phyloP scores from a whole-genome alignment of 2,329 filamentous ascomycete genomes.

The Xylaria sp. region DNA sequence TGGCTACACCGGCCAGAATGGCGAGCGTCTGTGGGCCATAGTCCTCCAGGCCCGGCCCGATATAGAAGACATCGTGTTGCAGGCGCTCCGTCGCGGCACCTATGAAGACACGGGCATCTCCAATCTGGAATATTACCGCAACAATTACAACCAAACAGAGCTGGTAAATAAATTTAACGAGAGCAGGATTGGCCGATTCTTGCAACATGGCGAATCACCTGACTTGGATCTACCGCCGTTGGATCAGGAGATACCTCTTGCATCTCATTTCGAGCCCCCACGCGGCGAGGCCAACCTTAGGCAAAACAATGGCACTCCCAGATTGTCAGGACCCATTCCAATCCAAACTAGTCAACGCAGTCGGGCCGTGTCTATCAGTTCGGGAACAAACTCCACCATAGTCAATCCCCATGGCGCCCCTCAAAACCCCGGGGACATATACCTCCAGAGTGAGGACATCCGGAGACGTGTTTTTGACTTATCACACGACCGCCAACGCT shows the following conservation, averaged over 20 bases:
- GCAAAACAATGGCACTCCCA: constrained; percentile 24
- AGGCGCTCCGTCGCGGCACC: constrained; percentile 39
- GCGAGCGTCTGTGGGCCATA: constrained; percentile 43
- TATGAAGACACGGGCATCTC: constrained; percentile 39
- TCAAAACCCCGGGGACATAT: constrained; percentile 43
- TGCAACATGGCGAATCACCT: constrained; percentile 40
- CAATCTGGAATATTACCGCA: constrained; percentile 42
- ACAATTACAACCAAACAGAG: constrained; percentile 43
- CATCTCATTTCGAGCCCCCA: constrained; percentile 23
- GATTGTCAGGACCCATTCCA: constrained; percentile 24
- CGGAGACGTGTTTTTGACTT: constrained; percentile 35
- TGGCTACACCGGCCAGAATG: constrained; percentile 44
- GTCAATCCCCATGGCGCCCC: constrained; percentile 42
- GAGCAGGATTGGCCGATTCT: constrained; percentile 41
- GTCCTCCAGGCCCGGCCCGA: constrained; percentile 42
- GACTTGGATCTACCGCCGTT: constrained; percentile 38
- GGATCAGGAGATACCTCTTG: constrained; percentile 32
- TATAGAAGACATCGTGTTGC: constrained; percentile 42
- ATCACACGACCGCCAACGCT: constrained; percentile 27
- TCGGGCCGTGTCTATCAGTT: constrained; percentile 30
- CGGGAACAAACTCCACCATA: constrained; percentile 28
- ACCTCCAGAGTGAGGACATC: constrained; percentile 42
- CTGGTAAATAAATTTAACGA: constrained; percentile 42
- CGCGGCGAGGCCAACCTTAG: constrained; percentile 23
- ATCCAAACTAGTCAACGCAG: constrained; percentile 25